phyloP scores from a whole-genome alignment of 2,329 filamentous ascomycete genomes.

The Truncatella angustata region DNA sequence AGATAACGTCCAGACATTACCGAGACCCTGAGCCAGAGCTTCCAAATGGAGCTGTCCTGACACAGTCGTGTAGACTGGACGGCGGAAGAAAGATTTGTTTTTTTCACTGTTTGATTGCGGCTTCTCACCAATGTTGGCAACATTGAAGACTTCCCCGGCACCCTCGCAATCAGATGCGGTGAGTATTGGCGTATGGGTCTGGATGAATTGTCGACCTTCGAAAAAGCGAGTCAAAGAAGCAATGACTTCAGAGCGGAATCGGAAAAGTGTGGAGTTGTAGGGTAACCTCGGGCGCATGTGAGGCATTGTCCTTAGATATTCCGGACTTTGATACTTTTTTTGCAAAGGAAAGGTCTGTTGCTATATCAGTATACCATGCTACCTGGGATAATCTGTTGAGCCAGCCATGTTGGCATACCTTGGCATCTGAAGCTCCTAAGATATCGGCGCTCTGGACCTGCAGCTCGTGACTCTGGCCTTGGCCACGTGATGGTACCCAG shows the following conservation, averaged over 20 bases:
- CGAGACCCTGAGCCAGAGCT: constrained; percentile 82
- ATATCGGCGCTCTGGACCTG: constrained; percentile 68
- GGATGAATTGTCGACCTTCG: constrained; percentile 65
- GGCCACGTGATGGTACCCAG: constrained; percentile 71
- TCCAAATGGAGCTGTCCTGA: constrained; percentile 94
- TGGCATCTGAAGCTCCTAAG: constrained; percentile 74
- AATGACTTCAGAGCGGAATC: constrained; percentile 79
- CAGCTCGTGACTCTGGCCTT: constrained; percentile 76
- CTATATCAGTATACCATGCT: constrained; percentile 3
- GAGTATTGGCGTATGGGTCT: constrained; percentile 90
- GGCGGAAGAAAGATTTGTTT: constrained; percentile 69
- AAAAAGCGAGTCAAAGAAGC: constrained; percentile 76
- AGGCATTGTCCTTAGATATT: constrained; percentile 84
- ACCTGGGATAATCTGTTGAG: constrained; percentile 9
- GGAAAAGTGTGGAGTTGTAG: constrained; percentile 75
- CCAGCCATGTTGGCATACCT: constrained; percentile 52
- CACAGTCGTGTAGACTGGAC: constrained; percentile 92
- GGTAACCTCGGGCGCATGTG: constrained; percentile 83
- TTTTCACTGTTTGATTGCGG: constrained; percentile 31
- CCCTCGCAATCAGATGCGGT: constrained; percentile 98
- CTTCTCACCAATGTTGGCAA: constrained; percentile 45
- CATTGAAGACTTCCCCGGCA: constrained; percentile 86
- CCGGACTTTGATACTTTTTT: constrained; percentile 90
- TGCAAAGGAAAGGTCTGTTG: constrained; percentile 84
- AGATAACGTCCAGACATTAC: constrained; percentile 89